Percentiles rank a stretch among this genome's conserved stretches.
Conservation (phyloP, 2,329 filamentous ascomycete genomes). For the Pochonia chlamydosporia region DNA sequence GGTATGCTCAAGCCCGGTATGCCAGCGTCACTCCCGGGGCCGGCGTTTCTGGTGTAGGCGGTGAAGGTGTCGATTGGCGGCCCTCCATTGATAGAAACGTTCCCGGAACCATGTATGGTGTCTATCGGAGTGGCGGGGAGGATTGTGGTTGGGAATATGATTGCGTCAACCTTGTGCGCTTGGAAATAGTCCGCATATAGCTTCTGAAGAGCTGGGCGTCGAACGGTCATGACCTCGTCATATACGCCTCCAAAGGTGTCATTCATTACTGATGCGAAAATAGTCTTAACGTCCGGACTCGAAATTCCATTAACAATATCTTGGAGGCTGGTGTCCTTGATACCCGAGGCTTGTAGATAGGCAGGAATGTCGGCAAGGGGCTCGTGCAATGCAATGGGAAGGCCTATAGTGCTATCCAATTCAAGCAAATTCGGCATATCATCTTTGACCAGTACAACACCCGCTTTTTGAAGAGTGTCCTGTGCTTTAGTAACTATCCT, state of each 20-base stretch:
- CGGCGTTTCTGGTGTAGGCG: conserved; percentile 9
- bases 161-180: conserved; percentile 7
- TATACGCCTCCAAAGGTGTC: conserved; percentile 6
- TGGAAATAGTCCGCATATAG: conserved; percentile 11
- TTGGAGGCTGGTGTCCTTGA: conserved; percentile 1
- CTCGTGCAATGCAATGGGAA: conserved; percentile 9
- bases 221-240: conserved; percentile 8
- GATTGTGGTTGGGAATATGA: conserved; percentile 13
- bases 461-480: conserved; percentile 7
- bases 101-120: conserved; percentile 8
- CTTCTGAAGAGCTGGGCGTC: conserved; percentile 12
- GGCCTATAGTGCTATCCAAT: conserved; percentile 7
- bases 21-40: conserved; percentile 12
- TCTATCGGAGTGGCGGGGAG: conserved; percentile 13
- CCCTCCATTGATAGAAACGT: conserved; percentile 13
- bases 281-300: neutral
- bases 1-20: conserved; percentile 13
- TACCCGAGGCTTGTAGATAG: conserved; percentile 8
- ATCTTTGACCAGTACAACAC: conserved; percentile 9
- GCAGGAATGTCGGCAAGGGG: conserved; percentile 8
- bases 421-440: conserved; percentile 11
- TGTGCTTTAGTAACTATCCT: conserved; percentile 2
- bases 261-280: neutral
- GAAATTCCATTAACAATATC: conserved; percentile 9
- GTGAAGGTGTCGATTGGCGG: conserved; percentile 9